phyloP scores from a whole-genome alignment of 1,284 basidiomycete species.

The Tilletia walkeri region DNA sequence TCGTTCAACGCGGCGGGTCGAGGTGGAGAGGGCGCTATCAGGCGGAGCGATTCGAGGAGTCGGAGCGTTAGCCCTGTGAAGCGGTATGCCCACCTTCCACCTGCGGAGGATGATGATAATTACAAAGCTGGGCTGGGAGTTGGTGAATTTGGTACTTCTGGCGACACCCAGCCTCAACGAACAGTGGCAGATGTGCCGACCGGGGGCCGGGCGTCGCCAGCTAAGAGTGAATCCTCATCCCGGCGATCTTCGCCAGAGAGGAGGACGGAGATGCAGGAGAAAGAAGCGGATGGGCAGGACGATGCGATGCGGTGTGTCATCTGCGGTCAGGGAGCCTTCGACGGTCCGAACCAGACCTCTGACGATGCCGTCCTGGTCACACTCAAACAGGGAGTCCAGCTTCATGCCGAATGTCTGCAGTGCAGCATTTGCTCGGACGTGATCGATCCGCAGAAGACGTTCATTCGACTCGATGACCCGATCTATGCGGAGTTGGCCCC shows the following conservation, averaged over 20 bases:
- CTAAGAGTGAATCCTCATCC: neutral
- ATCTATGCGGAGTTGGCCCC: neutral
- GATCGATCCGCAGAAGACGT: slow-evolving; percentile 33
- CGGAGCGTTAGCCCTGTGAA: slow-evolving; percentile 38
- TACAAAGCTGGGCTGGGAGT: no score
- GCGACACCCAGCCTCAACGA: no score
- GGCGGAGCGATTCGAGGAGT: slow-evolving; percentile 32
- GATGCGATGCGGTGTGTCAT: slow-evolving; percentile 27
- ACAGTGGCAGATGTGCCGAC: no score
- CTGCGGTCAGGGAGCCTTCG: slow-evolving; percentile 37
- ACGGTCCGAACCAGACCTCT: slow-evolving; percentile 14
- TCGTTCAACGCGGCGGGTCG: slow-evolving; percentile 30
- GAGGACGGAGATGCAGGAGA: slow-evolving; percentile 6
- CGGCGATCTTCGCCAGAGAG: neutral
- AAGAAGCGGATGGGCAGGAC: neutral
- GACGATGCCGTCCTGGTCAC: slow-evolving; percentile 37
- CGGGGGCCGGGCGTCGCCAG: neutral
- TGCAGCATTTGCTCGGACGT: slow-evolving; percentile 30
- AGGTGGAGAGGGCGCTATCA: slow-evolving; percentile 18
- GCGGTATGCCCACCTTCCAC: neutral
- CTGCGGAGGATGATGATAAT: neutral
- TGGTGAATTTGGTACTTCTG: no score
- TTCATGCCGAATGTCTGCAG: slow-evolving; percentile 41
- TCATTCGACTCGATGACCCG: slow-evolving; percentile 25
- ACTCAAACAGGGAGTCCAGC: slow-evolving; percentile 21